These are phyloP conservation scores for Oidium heveae DNA, from an alignment of 2,329 filamentous ascomycete genomes.

Conservation along the genomic window DNA sequence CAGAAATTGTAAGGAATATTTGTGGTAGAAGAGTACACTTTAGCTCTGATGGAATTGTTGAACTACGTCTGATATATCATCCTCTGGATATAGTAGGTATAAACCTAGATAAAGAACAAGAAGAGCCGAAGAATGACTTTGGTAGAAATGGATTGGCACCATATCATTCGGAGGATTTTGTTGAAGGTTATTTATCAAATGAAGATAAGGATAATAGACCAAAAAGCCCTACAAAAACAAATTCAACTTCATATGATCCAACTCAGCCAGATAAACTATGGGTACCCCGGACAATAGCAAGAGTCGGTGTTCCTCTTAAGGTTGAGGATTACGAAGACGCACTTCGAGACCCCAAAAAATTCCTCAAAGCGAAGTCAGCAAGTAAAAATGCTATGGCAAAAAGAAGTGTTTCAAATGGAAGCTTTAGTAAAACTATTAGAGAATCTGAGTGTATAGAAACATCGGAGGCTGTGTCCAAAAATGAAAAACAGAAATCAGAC, in stretches of 20 bases:
- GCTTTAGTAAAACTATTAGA: conserved; percentile 14
- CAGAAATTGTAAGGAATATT: conserved; percentile 35
- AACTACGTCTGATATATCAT: conserved; percentile 55
- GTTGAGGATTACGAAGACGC: conserved; percentile 37
- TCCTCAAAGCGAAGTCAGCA: conserved; percentile 6
- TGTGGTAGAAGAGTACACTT: conserved; percentile 43
- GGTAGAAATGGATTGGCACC: conserved; percentile 29
- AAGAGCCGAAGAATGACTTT: conserved; percentile 21
- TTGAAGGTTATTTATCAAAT: background rate
- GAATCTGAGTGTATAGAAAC: conserved; percentile 7
- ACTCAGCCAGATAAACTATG: conserved; percentile 38
- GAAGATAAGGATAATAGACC: conserved; percentile 30
- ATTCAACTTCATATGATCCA: conserved; percentile 32
- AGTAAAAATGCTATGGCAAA: conserved; percentile 8
- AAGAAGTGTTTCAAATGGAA: conserved; percentile 11
- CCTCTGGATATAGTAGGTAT: conserved; percentile 57
- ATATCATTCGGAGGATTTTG: conserved; percentile 14
- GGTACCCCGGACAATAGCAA: conserved; percentile 39
- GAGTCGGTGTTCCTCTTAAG: conserved; percentile 35
- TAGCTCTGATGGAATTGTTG: conserved; percentile 47
- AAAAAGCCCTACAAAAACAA: conserved; percentile 14
- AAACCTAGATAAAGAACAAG: conserved; percentile 41
- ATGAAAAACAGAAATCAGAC: background rate
- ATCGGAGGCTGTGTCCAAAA: background rate
- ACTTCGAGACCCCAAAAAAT: conserved; percentile 9